Conservation (phyloP, 768 basidiomycete genomes). For the Baorangia bicolor region DNA sequence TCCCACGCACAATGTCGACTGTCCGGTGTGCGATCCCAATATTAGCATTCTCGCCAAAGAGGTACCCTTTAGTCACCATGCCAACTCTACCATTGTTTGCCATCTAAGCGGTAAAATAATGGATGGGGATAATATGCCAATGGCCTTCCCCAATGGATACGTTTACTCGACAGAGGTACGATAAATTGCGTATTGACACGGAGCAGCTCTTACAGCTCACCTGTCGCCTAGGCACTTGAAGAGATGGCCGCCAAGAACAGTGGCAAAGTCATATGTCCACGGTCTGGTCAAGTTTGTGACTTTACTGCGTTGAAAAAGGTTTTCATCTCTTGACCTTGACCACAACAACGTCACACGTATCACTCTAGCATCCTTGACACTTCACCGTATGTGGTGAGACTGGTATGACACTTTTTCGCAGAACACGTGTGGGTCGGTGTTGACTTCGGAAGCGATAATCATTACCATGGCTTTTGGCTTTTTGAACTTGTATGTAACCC, state of each 20-base stretch:
- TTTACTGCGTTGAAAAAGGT: conserved; percentile 79
- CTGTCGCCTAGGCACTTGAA: conserved; percentile 63
- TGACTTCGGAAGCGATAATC: conserved; percentile 26
- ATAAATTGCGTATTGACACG: conserved; percentile 12
- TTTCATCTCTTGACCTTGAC: conserved; percentile 70
- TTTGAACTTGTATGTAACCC: conserved; percentile 16
- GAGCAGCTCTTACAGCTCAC: conserved; percentile 12
- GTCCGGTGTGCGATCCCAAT: conserved; percentile 85
- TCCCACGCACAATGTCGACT: conserved; percentile 72
- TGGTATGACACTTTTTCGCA: background rate
- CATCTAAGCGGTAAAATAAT: conserved; percentile 89
- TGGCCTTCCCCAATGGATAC: conserved; percentile 87
- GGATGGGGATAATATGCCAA: conserved; percentile 90
- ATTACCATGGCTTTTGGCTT: conserved; percentile 9
- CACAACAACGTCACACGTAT: background rate
- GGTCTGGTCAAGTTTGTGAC: conserved; percentile 61
- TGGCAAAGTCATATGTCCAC: conserved; percentile 82
- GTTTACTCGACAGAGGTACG: conserved; percentile 92
- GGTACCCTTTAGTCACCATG: conserved; percentile 91
- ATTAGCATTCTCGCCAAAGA: conserved; percentile 77
- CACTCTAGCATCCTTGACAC: background rate
- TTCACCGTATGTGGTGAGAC: background rate
- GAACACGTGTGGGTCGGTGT: conserved; percentile 15
- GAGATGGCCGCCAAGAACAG: conserved; percentile 83
- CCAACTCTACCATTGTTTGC: conserved; percentile 95